phyloP scores from a whole-genome alignment of 768 basidiomycete genomes.

The Agrocybe chaxingu region DNA sequence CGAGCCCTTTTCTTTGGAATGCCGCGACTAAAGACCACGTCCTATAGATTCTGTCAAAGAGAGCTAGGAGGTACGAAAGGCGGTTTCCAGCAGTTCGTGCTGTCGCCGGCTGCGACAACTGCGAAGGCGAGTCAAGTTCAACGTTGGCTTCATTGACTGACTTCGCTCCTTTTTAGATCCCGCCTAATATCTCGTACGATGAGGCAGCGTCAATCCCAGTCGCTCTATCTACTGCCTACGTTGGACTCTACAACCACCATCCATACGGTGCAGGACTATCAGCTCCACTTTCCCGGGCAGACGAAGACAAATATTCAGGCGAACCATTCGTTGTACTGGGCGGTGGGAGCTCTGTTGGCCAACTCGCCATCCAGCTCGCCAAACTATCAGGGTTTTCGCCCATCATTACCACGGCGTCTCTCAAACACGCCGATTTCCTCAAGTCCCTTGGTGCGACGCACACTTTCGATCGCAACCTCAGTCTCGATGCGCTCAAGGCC shows the following conservation, averaged over 20 bases:
- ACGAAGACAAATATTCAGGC: slow-evolving; percentile 37
- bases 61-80: slow-evolving; percentile 32
- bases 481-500: slow-evolving; percentile 9
- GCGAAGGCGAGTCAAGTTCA: slow-evolving; percentile 29
- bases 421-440: slow-evolving; percentile 24
- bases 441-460: slow-evolving; percentile 40
- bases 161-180: slow-evolving; percentile 18
- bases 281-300: slow-evolving; percentile 33
- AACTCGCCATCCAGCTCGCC: slow-evolving; percentile 37
- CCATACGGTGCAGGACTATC: slow-evolving; percentile 38
- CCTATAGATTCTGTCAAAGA: slow-evolving; percentile 32
- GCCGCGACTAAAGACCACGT: too few relatives aligned
- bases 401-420: slow-evolving; percentile 36
- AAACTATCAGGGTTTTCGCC: slow-evolving; percentile 38
- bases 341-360: slow-evolving; percentile 47
- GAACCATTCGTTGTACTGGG: slow-evolving; percentile 45
- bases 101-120: slow-evolving; percentile 34
- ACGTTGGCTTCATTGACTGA: neutral
- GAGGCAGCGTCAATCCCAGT: slow-evolving; percentile 45
- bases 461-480: slow-evolving; percentile 27
- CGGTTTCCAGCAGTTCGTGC: slow-evolving; percentile 44
- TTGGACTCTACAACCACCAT: slow-evolving; percentile 39
- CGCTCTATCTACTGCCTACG: slow-evolving; percentile 42
- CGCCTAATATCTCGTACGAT: slow-evolving; percentile 23
- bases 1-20: neutral